phyloP scores from a whole-genome alignment of 768 basidiomycete genomes.

The Tulasnella sp. region DNA sequence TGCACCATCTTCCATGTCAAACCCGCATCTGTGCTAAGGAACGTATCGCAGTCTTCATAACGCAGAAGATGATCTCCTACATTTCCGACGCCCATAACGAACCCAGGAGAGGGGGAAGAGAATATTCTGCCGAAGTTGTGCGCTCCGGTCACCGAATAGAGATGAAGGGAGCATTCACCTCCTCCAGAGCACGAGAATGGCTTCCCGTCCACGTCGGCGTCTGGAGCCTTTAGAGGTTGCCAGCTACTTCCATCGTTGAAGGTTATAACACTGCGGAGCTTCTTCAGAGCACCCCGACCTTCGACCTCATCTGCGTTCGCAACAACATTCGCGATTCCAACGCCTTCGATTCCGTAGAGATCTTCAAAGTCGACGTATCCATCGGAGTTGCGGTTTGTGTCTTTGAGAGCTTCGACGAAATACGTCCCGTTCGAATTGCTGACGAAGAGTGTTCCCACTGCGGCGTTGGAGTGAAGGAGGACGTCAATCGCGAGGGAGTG shows the following conservation, averaged over 20 bases:
- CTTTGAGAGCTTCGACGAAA: conserved; percentile 84
- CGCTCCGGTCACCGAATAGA: conserved; percentile 86
- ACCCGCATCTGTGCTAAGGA: conserved; percentile 87
- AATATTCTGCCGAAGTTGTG: conserved; percentile 95
- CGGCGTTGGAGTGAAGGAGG: conserved; percentile 52
- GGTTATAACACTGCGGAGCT: conserved; percentile 73
- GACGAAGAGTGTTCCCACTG: conserved; percentile 88
- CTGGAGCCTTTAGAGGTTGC: conserved; percentile 60
- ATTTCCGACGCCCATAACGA: conserved; percentile 95
- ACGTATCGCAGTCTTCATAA: conserved; percentile 89
- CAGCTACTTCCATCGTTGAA: conserved; percentile 90
- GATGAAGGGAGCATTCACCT: conserved; percentile 74
- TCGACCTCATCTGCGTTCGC: conserved; percentile 81
- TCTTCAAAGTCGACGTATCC: conserved; percentile 95
- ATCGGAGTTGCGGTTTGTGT: conserved; percentile 83
- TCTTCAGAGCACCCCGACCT: conserved; percentile 60
- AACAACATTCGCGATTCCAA: conserved; percentile 87
- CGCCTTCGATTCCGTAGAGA: conserved; percentile 79
- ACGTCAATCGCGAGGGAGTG: conserved; percentile 96
- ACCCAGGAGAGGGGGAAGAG: conserved; percentile 89
- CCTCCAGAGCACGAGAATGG: conserved; percentile 13
- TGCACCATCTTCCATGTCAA: conserved; percentile 76
- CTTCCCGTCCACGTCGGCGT: conserved; percentile 56
- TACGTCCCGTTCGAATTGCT: conserved; percentile 95
- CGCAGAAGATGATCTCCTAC: conserved; percentile 62